Evolutionary conservation across 208 protist species (phyloP).

Genomic region (Trypanosoma brucei): DNA sequence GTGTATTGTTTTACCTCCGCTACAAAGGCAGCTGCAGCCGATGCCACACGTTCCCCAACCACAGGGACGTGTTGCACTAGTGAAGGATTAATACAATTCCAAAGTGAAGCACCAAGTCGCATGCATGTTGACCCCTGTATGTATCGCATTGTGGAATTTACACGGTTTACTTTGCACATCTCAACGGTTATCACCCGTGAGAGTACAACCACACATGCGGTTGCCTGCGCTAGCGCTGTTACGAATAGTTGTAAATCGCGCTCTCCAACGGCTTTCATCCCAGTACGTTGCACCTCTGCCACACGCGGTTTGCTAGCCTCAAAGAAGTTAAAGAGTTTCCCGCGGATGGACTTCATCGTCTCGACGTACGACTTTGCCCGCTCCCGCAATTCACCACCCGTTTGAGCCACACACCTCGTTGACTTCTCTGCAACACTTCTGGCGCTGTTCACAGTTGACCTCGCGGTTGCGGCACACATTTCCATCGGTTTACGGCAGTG

Average conservation of each 20-base stretch:
- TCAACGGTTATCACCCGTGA: constrained; percentile 21
- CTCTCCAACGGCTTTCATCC: constrained; percentile 4
- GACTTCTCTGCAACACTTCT: constrained; percentile 6
- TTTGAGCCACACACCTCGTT: constrained; percentile 1
- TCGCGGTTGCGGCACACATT: constrained; percentile 3
- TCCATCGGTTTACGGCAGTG: constrained; percentile 5
- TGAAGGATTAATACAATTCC: neutral
- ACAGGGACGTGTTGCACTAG: constrained; percentile 25
- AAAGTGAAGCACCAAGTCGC: neutral
- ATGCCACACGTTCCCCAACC: constrained; percentile 25
- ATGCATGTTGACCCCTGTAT: constrained; percentile 5
- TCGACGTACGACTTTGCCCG: constrained; percentile 1
- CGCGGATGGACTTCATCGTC: constrained; percentile 6
- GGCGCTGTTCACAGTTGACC: constrained; percentile 15
- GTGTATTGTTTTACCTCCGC: constrained; percentile 29
- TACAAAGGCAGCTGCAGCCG: constrained; percentile 22
- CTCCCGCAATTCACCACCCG: constrained; percentile 8
- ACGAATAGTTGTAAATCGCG: constrained; percentile 19
- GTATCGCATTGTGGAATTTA: constrained; percentile 5
- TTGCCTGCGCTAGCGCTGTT: constrained; percentile 23
- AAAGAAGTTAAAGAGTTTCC: neutral
- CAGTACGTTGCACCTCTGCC: neutral
- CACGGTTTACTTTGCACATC: constrained; percentile 11
- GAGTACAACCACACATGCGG: constrained; percentile 31
- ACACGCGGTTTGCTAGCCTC: constrained; percentile 10